These are phyloP conservation scores for Globisporangium mamillatum DNA, from an alignment of 352 stramenopile genomes.

Conservation along the genomic window DNA sequence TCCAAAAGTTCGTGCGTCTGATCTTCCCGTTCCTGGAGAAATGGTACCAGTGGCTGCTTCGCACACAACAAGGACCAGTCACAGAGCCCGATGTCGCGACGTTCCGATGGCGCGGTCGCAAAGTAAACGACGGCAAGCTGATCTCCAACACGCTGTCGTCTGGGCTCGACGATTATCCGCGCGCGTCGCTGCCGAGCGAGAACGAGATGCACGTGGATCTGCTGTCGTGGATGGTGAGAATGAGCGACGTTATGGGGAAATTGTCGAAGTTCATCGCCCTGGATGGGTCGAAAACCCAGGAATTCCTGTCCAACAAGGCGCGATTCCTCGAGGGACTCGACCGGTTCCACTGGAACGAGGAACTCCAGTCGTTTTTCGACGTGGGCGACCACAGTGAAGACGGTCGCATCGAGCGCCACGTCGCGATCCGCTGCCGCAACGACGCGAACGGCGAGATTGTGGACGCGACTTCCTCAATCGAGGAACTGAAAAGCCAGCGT, in stretches of 20 bases:
- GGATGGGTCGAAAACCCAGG: slow-evolving; percentile 16
- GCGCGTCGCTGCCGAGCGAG: slow-evolving; percentile 60
- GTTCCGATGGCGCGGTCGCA: slow-evolving; percentile 83
- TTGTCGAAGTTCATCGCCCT: slow-evolving; percentile 38
- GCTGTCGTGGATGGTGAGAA: slow-evolving; percentile 87
- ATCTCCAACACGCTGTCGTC: slow-evolving; percentile 91
- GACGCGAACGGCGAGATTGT: slow-evolving; percentile 32
- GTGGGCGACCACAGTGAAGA: slow-evolving; percentile 77
- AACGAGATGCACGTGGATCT: slow-evolving; percentile 91
- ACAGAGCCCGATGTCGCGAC: slow-evolving; percentile 26
- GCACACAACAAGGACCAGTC: slow-evolving; percentile 51
- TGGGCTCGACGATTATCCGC: slow-evolving; percentile 92
- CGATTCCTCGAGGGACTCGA: slow-evolving; percentile 50
- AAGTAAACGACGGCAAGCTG: slow-evolving; percentile 66
- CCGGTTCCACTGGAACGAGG: slow-evolving; percentile 69
- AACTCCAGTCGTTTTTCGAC: slow-evolving; percentile 71
- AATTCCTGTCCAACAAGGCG: slow-evolving; percentile 29
- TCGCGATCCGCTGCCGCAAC: slow-evolving; percentile 69
- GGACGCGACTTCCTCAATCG: slow-evolving; percentile 37
- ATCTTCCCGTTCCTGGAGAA: slow-evolving; percentile 70
- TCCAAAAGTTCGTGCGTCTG: slow-evolving; percentile 38
- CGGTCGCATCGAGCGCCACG: slow-evolving; percentile 60
- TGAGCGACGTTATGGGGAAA: slow-evolving; percentile 51
- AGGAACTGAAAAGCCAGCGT: slow-evolving; percentile 32
- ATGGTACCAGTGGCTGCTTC: slow-evolving; percentile 79